Base-by-base conservation (phyloP, 768 basidiomycete genomes). In the Rubroboletus pulcherrimus region DNA sequence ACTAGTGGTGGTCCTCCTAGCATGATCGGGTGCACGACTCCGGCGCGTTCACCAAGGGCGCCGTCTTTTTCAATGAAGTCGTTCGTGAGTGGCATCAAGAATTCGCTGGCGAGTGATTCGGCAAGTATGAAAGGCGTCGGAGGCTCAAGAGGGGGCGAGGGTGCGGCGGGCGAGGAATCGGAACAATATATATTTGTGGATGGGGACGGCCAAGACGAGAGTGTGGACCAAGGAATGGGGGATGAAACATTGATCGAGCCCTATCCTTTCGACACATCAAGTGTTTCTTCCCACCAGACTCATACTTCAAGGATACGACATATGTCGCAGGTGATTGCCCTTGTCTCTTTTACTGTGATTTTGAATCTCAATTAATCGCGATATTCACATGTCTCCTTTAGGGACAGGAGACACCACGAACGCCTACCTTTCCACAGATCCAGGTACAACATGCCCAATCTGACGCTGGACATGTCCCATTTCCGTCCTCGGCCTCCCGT, bases 101-200 rank as follows among this genome's bases (percentile, higher is more conserved):
- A 40, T 51, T 62, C 66, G 30, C 21, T 63, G 29, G 15, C 57
- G 10, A 65, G 48, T 43, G 61, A 65, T 47, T 47, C 57, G 8
- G 47, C 52, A 24, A 61, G 59, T 17, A 33, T 9, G 45, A 55
- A 42, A 15, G 58, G 40, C 14, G 29, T 35, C 17, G 39, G 39
- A 41, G 37, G 47, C 11, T 35, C 62, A 31, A 46, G 52, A 26
- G 39, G 34, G 41, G 30, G 10, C 15, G 41, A 34, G 1, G 30
- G 41, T 38, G 38, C 42, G n/a, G 39, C 46, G 3, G 55, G 53
- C 6, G 63, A 54, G 38, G 65, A 53, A 48, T 56, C 59, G 2
- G 68, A 65, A 4, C 69, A 57, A 37, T 72, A 65, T 26, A 56
- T 72, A 0, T 53, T 72, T 45, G 66, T 72, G 21, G 48, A 65